phyloP scores from a whole-genome alignment of 495 filamentous ascomycete genomes.

The Amphirosellinia nigrospora region DNA sequence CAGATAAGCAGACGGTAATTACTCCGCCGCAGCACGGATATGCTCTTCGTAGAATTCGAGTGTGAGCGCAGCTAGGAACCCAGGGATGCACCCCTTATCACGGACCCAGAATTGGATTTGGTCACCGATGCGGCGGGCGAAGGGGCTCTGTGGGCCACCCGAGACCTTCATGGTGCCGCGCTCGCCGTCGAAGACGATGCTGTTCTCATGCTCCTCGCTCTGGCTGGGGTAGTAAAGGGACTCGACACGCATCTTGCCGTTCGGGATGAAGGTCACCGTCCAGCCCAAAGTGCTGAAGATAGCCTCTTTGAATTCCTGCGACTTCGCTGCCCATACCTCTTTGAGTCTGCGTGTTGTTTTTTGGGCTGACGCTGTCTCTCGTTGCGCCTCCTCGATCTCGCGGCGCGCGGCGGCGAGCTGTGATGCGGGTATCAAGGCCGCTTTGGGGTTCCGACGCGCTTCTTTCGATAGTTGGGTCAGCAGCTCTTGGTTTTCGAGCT shows the following conservation, averaged over 20 bases:
- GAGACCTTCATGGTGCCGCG: slow-evolving; percentile 96
- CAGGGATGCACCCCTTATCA: slow-evolving; percentile 87
- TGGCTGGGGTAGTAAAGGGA: slow-evolving; percentile 73
- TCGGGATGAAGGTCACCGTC: slow-evolving; percentile 91
- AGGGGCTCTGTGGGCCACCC: slow-evolving; percentile 83
- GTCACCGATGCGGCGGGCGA: slow-evolving; percentile 81
- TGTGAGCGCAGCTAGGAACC: slow-evolving; percentile 87
- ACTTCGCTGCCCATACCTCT: slow-evolving; percentile 87
- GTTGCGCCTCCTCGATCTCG: slow-evolving; percentile 73
- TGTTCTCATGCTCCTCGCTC: slow-evolving; percentile 79
- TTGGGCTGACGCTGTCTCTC: slow-evolving; percentile 78
- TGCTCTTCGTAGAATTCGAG: slow-evolving; percentile 90
- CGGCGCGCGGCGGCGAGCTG: slow-evolving; percentile 74
- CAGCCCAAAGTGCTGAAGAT: slow-evolving; percentile 88
- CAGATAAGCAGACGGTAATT: background rate
- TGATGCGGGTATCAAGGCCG: slow-evolving; percentile 70
- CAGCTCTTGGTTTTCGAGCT: slow-evolving; percentile 83
- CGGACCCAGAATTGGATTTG: slow-evolving; percentile 94
- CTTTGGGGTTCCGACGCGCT: slow-evolving; percentile 38
- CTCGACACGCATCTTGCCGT: slow-evolving; percentile 87
- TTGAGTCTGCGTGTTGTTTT: slow-evolving; percentile 85
- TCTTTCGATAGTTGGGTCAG: slow-evolving; percentile 72
- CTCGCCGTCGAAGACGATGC: slow-evolving; percentile 96
- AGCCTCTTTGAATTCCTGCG: slow-evolving; percentile 90
- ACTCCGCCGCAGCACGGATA: slow-evolving; percentile 33